Percentiles rank a stretch among this genome's conserved stretches.
Conservation (phyloP, 75 land plant genomes). For the Ceratopteris richardii region DNA sequence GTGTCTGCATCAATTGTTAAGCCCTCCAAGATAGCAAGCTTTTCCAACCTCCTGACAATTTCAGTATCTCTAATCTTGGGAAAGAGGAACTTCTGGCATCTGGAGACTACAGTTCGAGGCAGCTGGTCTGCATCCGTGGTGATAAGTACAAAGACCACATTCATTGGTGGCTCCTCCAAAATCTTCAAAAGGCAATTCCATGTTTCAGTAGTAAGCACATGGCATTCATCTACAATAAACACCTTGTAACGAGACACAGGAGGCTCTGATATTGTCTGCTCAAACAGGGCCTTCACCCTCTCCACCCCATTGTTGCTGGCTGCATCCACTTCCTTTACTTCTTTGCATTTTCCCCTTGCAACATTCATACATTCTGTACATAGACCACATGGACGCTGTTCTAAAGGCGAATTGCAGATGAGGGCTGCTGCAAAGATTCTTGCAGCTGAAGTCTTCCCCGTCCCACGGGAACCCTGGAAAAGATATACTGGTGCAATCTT, state of each 20-base stretch:
- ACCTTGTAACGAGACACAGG: slow-evolving; percentile 47
- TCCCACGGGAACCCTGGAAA: slow-evolving; percentile 70
- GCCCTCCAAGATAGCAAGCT: slow-evolving; percentile 54
- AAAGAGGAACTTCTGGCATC: slow-evolving; percentile 89
- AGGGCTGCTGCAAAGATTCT: slow-evolving; percentile 42
- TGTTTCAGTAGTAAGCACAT: slow-evolving; percentile 49
- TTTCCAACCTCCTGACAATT: slow-evolving; percentile 57
- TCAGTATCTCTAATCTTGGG: slow-evolving; percentile 84
- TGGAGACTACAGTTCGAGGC: slow-evolving; percentile 70
- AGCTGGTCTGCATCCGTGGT: slow-evolving; percentile 61
- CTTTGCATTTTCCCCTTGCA: slow-evolving; percentile 18
- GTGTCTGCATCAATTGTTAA: slow-evolving; percentile 75
- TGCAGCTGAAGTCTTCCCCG: slow-evolving; percentile 57
- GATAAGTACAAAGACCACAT: slow-evolving; percentile 72
- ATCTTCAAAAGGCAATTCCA: slow-evolving; percentile 78
- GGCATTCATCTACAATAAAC: slow-evolving; percentile 82
- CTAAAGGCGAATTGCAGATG: slow-evolving; percentile 24
- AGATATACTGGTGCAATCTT: slow-evolving; percentile 32
- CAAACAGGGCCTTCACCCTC: slow-evolving; percentile 17
- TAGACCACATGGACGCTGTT: slow-evolving; percentile 26
- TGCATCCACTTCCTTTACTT: slow-evolving; percentile 40
- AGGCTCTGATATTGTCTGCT: slow-evolving; percentile 12
- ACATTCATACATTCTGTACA: slow-evolving; percentile 31
- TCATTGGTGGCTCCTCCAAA: slow-evolving; percentile 72
- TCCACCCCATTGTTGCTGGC: slow-evolving; percentile 21